A percentile compares a stretch with the other conserved stretches of the same genome.
Conservation (phyloP, 495 filamentous ascomycete species). For the Lasiosphaeria hispida region DNA sequence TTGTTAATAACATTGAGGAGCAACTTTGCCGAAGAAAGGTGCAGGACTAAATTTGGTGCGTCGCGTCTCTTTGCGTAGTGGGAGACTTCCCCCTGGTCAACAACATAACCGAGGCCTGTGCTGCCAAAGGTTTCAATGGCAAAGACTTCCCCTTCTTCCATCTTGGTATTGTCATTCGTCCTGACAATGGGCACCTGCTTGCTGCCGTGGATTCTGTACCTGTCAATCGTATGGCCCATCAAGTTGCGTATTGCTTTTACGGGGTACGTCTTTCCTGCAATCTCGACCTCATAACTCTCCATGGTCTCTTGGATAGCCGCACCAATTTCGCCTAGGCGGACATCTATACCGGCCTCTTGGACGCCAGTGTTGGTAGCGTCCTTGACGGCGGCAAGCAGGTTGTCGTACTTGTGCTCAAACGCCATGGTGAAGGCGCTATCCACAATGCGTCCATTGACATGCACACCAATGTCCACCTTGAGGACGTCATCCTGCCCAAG, state of each 20-base stretch:
- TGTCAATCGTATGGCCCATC: conserved; percentile 84
- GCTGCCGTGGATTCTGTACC: conserved; percentile 79
- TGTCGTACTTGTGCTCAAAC: conserved; percentile 85
- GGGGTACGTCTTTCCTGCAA: conserved; percentile 72
- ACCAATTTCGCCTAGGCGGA: conserved; percentile 73
- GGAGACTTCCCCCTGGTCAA: conserved; percentile 78
- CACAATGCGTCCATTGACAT: conserved; percentile 87
- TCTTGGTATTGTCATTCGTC: conserved; percentile 73
- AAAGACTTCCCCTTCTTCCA: conserved; percentile 93
- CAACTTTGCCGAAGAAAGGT: conserved; percentile 74
- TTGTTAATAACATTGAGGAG: conserved; percentile 83
- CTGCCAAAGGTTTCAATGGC: conserved; percentile 94
- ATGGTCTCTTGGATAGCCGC: conserved; percentile 79
- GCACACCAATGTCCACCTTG: conserved; percentile 91
- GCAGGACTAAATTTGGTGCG: conserved; percentile 63
- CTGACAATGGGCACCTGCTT: conserved; percentile 93
- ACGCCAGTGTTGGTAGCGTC: conserved; percentile 87
- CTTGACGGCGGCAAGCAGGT: conserved; percentile 75
- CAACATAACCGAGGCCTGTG: conserved; percentile 82
- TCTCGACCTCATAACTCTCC: conserved; percentile 84
- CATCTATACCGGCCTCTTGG: conserved; percentile 80
- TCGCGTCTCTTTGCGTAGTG: conserved; percentile 70
- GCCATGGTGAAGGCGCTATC: conserved; percentile 91
- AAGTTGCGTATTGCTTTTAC: conserved; percentile 86
- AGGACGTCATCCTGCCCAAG: conserved; percentile 81